These are phyloP conservation scores for Alectoria sarmentosa DNA, from an alignment of 495 filamentous ascomycete species.

Conservation along the genomic window DNA sequence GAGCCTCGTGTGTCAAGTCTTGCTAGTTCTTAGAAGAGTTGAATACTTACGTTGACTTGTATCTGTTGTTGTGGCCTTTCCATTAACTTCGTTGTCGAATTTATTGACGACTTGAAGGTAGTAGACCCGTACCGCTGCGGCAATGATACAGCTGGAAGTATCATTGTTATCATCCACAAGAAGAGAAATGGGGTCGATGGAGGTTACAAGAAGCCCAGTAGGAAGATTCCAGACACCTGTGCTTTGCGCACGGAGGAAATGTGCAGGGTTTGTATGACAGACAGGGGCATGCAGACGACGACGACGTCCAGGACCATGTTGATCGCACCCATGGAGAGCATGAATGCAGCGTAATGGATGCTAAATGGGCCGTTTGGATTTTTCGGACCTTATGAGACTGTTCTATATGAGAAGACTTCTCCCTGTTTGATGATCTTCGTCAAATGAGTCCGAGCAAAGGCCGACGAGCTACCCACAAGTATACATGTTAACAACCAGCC, in stretches of 20 bases:
- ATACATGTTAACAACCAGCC: not conserved
- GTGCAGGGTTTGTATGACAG: not conserved
- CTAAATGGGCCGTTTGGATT: too few relatives aligned
- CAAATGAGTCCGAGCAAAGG: not conserved
- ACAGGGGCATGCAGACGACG: not conserved
- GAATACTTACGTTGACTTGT: too few relatives aligned
- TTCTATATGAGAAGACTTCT: not conserved
- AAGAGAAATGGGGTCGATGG: not conserved
- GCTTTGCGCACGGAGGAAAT: not conserved
- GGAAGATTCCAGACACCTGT: conserved; percentile 1
- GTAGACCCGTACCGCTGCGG: not conserved
- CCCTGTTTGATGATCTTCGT: not conserved
- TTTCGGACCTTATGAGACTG: too few relatives aligned
- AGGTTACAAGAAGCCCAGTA: not conserved
- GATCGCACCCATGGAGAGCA: not conserved
- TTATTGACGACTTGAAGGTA: not conserved
- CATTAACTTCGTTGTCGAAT: not conserved
- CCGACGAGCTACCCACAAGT: not conserved
- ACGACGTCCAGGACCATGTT: not conserved
- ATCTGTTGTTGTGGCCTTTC: not conserved
- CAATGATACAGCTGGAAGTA: not conserved
- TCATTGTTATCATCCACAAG: not conserved
- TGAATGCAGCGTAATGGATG: not conserved
- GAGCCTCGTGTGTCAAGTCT: not conserved
- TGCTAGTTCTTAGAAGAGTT: not conserved